Conservation (phyloP, 352 stramenopile genomes). For the Globisporangium alternatum region DNA sequence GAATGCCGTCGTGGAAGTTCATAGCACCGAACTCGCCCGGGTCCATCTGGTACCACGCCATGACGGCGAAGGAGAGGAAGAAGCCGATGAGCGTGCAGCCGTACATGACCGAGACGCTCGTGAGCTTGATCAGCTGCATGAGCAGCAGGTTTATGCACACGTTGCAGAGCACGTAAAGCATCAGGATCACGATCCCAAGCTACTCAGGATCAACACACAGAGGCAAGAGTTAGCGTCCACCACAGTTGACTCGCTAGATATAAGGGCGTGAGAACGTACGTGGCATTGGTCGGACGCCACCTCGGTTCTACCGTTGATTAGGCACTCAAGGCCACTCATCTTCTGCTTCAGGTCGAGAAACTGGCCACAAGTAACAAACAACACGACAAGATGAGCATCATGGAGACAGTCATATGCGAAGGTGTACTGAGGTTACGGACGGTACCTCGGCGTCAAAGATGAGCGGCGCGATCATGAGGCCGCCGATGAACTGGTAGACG, state of each 20-base stretch:
- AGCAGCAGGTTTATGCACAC: constrained; percentile 77
- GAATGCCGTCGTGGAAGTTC: constrained; percentile 49
- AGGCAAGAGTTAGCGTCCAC: neutral
- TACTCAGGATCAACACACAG: constrained; percentile 17
- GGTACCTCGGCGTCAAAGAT: constrained; percentile 73
- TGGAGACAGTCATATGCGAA: neutral
- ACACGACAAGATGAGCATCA: neutral
- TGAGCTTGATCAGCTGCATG: constrained; percentile 71
- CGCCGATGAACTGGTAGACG: constrained; percentile 83
- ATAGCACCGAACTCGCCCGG: constrained; percentile 62
- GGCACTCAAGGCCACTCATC: constrained; percentile 71
- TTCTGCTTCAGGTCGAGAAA: constrained; percentile 75
- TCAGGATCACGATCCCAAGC: constrained; percentile 66
- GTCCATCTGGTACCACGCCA: constrained; percentile 79
- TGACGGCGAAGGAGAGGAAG: constrained; percentile 62
- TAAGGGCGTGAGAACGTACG: constrained; percentile 26
- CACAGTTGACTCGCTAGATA: neutral
- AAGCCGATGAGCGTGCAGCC: constrained; percentile 71
- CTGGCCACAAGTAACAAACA: constrained; percentile 18
- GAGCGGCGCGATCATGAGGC: constrained; percentile 75
- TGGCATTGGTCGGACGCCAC: constrained; percentile 70
- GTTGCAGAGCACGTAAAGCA: constrained; percentile 75
- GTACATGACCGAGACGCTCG: constrained; percentile 77
- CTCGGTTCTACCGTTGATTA: constrained; percentile 75
- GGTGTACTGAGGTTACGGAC: neutral